Evolutionary conservation across 129 eudicot genomes (phyloP), one percentile per base, ranked within the genome.

Genomic region (Flaveria ramosissima): DNA sequence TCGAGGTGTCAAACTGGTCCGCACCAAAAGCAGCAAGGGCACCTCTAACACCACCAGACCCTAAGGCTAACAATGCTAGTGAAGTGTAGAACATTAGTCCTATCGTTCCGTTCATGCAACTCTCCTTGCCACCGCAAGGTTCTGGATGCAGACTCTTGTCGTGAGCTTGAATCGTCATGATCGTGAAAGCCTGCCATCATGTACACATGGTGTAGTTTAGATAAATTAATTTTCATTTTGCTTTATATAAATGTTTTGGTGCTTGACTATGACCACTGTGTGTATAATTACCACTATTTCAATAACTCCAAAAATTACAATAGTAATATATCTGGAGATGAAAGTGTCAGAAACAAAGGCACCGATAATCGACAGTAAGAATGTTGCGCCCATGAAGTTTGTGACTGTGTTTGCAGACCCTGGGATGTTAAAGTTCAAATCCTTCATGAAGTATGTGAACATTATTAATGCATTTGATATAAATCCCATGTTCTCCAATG

Each of bases 1-100:
- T 83, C 12, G 84, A 86, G 36, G 43, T 55, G 59, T 88, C 84
- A 39, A 91, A 91, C 27, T 91, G 94, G 78, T 88, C 97, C 0
- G 97, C 97, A 1, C 97, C 97, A 2, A 91, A 83, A 2, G 97
- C 84, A 1, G 97, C 88, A 56, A 91, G 88, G 13, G 97, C 81
- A 0, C 94, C 97, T 81, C 86, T 83, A 9, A 88, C 93, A 17
- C 93, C 94, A 55, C 97, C 93, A 9, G 77, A 26, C 0, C 97
- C 97, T 30, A 91, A 70, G 5, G 93, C 93, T 26, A 86, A 57
- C 72, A 88, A 81, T 3, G 85, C 73, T 20, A 91, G 65, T 9
- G 97, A 78, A 7, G 79, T 23, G 66, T 88, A 91, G 80, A 91
- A 84, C 85, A 86, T 81, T 10, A 83, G 42, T 1, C 89, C 89